Base-by-base conservation (phyloP, 2,329 filamentous ascomycete genomes). In the Ophiocordyceps camponoti-leonardi region DNA sequence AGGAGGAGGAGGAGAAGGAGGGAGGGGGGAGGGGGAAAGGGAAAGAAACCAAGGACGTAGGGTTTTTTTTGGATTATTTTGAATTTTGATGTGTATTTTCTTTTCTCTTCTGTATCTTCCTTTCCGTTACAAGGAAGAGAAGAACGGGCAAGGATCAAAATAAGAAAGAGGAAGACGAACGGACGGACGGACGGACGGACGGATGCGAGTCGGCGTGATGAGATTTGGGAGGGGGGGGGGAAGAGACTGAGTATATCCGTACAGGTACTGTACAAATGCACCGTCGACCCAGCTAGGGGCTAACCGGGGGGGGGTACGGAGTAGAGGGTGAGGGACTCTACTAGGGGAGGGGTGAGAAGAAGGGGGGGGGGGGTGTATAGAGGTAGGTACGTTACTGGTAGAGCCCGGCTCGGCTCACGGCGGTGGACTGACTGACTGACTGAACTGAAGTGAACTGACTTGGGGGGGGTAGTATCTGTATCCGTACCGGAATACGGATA, bases 1-100 rank as follows among this genome's bases (percentile, higher is more conserved):
- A 16, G 35, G 52, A 51, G 55, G 56, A 53, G 55, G 53, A 52
- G 55, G 52, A 56, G 56, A 47, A 47, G 56, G 54, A 51, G 57
- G 58, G 55, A 55, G 33, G n/a, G 33, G 33, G n/a, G 33, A 14
- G n/a, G 33, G 33, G 16, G 33, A 8, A 37, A 16, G 33, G 16
- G 16, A 8, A 7, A 37, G 33, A 16, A 37, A 5, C 12, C 30
- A 33, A 13, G 31, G 16, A 11, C 12, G 31, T 13, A 16, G 31
- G 31, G 5, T 16, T 33, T 13, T 33, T 13, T 11, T 33, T 33
- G 31, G 11, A 13, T 33, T 33, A 33, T 16, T 33, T 13, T 16
- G 14, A 14, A 6, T 16, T 14, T 37, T 37, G 11, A 4, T n/a
- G n/a, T n/a, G n/a, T n/a, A n/a, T n/a, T n/a, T n/a, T n/a, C n/a